Evolutionary conservation across 176 grass and related monocot genomes (phyloP).

Genomic region (Coix lacrymajobi): DNA sequence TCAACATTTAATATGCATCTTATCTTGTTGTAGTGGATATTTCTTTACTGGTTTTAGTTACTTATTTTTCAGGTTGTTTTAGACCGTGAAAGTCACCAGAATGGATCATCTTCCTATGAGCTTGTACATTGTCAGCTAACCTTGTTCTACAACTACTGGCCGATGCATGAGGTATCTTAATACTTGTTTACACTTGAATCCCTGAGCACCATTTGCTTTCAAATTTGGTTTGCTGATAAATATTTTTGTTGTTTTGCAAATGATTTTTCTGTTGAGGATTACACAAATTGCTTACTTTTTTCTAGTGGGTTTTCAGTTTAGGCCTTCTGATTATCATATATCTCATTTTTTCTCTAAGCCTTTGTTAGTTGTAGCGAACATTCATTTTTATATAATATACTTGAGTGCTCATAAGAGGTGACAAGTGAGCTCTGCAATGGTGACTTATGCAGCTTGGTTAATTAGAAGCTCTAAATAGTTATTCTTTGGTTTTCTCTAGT

Average conservation of each 20-base stretch:
- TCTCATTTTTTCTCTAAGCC: too few relatives aligned
- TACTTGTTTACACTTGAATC: background rate
- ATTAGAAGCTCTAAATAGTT: too few relatives aligned
- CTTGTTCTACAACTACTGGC: slow-evolving; percentile 84
- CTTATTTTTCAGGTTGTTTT: slow-evolving; percentile 52
- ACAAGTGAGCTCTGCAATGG: background rate
- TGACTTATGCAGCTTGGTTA: background rate
- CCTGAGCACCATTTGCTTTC: background rate
- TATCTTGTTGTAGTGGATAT: slow-evolving; percentile 4
- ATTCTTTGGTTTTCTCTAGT: too few relatives aligned
- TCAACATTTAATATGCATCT: background rate
- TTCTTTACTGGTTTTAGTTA: slow-evolving; percentile 9
- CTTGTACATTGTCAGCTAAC: slow-evolving; percentile 69
- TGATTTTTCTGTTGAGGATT: background rate
- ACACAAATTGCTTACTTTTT: background rate
- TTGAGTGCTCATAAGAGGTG: background rate
- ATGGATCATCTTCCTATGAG: slow-evolving; percentile 53
- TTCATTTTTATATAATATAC: background rate
- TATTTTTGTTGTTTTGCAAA: background rate
- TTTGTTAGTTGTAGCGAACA: too few relatives aligned
- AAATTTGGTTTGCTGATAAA: background rate
- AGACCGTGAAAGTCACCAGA: slow-evolving; percentile 32
- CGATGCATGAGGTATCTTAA: slow-evolving; percentile 73
- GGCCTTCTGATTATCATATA: too few relatives aligned
- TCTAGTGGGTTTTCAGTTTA: too few relatives aligned